Evolutionary conservation across 2,329 filamentous ascomycete genomes (phyloP), one percentile per base, ranked within the genome.

Genomic region (Verticillium albo-atrum): DNA sequence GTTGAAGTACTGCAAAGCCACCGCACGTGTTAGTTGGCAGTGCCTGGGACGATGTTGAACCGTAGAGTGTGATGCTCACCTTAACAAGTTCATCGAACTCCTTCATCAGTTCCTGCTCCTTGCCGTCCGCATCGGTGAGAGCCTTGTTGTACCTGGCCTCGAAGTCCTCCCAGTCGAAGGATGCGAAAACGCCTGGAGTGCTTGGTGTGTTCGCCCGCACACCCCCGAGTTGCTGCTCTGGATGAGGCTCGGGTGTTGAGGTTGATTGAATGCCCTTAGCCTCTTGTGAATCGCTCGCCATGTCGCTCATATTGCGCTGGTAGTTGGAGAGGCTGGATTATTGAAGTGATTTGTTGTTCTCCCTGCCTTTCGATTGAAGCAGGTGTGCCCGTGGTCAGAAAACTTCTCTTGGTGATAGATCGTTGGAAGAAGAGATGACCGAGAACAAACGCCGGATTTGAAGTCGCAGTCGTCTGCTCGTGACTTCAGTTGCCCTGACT

Each of bases 161-260:
- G 32, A 97, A 87, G n/a, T 88, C 82, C 3, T 87, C 79, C 92
- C 92, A 97, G 73, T 93, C 85, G 68, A 90, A 92, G 0, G 68
- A 75, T 53, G 77, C 74, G 61, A 91, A 75, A 57, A 76, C 74
- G 20, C 80, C 80, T 0, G 82, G 80, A 2, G 83, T 82, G 66
- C 76, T 77, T n/a, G 80, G 79, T 12, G 79, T 74, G 54, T 68
- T 66, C 56, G 64, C 63, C 25, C 27, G 68, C 42, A 67, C 64
- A 56, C 70, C 71, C 57, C 68, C 66, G 50, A 67, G 65, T 57
- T 74, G 71, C 58, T 71, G 64, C 32, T 70, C 69, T 32, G 66
- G 61, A 59, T 74, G 71, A 55, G 73, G 74, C 63, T 79, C 77
- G 17, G 77, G 77, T 28, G 74, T 78, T 61, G 66, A 71, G 35